Percentiles rank a stretch among this genome's conserved stretches.
Conservation (phyloP, 306 rosid species). For the Trifolium fragiferum region DNA sequence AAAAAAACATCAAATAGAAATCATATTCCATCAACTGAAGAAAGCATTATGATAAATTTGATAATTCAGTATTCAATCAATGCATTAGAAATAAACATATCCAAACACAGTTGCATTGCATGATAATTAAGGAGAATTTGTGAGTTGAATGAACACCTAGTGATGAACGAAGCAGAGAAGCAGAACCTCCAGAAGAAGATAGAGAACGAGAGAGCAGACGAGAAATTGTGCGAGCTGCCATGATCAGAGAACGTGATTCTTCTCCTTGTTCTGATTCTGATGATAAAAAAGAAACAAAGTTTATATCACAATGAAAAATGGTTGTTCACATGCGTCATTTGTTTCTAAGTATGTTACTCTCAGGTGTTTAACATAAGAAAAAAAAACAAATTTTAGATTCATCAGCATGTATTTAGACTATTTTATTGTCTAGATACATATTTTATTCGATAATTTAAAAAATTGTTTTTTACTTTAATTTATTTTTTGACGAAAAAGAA, state of each 20-base stretch:
- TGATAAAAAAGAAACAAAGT: not conserved
- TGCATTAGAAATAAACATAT: conserved; percentile 9
- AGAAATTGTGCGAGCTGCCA: conserved; percentile 79
- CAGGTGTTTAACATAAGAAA: too few species aligned
- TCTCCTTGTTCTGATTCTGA: not conserved
- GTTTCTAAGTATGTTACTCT: not conserved
- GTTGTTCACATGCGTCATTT: not conserved
- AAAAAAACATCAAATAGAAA: conserved; percentile 9
- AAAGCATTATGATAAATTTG: not conserved
- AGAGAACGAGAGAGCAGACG: conserved; percentile 58
- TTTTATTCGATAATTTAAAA: too few species aligned
- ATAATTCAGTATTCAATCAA: not conserved
- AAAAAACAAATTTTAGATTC: too few species aligned
- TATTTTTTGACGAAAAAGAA: too few species aligned
- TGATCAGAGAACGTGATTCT: conserved; percentile 31
- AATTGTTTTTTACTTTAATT: too few species aligned
- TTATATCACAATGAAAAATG: not conserved
- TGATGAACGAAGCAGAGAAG: conserved; percentile 65
- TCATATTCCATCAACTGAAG: conserved; percentile 15
- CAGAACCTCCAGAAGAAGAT: conserved; percentile 42
- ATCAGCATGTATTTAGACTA: too few species aligned
- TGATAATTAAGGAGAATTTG: not conserved
- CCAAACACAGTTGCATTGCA: not conserved
- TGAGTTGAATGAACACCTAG: conserved; percentile 35
- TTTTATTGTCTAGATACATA: too few species aligned